Conservation (phyloP, 2,329 filamentous ascomycete species). For the Alternaria incomplexa region DNA sequence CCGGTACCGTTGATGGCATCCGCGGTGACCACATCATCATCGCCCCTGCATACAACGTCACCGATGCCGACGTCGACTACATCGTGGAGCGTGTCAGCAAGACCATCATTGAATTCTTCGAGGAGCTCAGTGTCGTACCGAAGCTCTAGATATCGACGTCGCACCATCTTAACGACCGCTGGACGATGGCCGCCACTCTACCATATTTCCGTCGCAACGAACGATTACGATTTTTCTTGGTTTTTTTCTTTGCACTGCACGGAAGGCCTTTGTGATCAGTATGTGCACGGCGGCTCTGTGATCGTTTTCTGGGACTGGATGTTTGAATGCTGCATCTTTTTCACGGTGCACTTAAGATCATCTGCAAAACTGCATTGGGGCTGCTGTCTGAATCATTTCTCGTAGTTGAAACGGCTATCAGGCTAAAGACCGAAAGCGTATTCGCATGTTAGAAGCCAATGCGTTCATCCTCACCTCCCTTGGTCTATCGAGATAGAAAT, state of each 20-base stretch:
- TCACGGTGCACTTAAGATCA: too few relatives aligned
- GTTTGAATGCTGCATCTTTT: too few relatives aligned
- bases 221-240: background rate
- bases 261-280: background rate
- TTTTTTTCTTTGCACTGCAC: background rate
- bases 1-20: slow-evolving; percentile 65
- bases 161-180: background rate
- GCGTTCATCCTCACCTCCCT: background rate
- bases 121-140: slow-evolving; percentile 1
- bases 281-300: background rate
- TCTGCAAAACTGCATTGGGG: slow-evolving; percentile 6
- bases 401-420: background rate
- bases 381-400: slow-evolving; percentile 10
- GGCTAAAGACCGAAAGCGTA: background rate
- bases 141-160: background rate
- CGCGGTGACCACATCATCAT: slow-evolving; percentile 73
- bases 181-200: background rate
- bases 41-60: slow-evolving; percentile 71
- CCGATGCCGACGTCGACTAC: slow-evolving; percentile 60
- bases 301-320: background rate
- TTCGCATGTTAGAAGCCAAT: background rate
- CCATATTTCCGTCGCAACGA: background rate
- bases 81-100: slow-evolving; percentile 60
- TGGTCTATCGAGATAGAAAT: too few relatives aligned
- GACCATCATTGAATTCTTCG: slow-evolving; percentile 61